Evolutionary conservation across 1,284 basidiomycete genomes (phyloP).

Genomic region (Ceratobasidium sp.): DNA sequence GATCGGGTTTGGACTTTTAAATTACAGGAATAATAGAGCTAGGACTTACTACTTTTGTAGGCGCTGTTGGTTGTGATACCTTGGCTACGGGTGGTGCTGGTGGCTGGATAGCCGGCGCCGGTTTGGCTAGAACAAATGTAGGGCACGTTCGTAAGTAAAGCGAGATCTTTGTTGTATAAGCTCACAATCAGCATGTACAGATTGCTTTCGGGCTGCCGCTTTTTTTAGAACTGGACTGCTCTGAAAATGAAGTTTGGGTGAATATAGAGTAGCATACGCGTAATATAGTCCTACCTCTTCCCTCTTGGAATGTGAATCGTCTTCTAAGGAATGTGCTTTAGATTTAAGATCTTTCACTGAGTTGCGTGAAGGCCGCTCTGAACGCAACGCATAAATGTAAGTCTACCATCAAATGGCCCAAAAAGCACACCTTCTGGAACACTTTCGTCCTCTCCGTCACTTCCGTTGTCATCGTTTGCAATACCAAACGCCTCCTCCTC

Average conservation of each 20-base stretch:
- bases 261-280: neutral
- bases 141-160: neutral
- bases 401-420: neutral
- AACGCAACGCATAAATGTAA: conserved; percentile 30
- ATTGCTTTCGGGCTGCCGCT: conserved; percentile 62
- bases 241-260: conserved; percentile 9
- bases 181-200: conserved; percentile 54
- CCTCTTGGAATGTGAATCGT: conserved; percentile 57
- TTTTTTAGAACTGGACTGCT: conserved; percentile 79
- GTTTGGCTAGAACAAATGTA: conserved; percentile 36
- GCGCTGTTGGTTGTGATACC: conserved; percentile 79
- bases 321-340: conserved; percentile 47
- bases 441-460: conserved; percentile 70
- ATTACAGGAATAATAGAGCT: conserved; percentile 56
- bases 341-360: conserved; percentile 62
- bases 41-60: conserved; percentile 72
- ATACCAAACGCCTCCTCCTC: conserved; percentile 89
- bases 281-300: conserved; percentile 41
- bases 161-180: neutral
- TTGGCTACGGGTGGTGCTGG: conserved; percentile 76
- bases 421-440: conserved; percentile 61
- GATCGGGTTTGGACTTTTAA: conserved; percentile 51
- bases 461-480: conserved; percentile 74
- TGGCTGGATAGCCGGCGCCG: conserved; percentile 69
- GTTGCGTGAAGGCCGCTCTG: conserved; percentile 69